Evolutionary conservation across 2,329 filamentous ascomycete genomes (phyloP), one percentile per base, ranked within the genome.

Genomic region (Penicillium sp.): DNA sequence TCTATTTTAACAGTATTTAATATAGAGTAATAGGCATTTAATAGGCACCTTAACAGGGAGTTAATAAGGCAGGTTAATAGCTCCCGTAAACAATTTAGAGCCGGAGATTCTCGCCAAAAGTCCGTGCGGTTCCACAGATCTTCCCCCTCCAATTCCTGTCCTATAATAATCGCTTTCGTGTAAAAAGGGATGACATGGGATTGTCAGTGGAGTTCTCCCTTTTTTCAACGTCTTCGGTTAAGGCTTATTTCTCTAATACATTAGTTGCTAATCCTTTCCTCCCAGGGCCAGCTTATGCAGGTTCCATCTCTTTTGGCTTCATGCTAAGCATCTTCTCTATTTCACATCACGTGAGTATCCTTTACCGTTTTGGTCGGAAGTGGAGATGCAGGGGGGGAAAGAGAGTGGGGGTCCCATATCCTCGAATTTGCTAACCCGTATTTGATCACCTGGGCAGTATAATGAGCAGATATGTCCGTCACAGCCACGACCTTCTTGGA

Each of bases 401-500:
- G n/a, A 10, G 41, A 23, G 45, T 21, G 45, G 45, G 45, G 45
- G 29, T 33, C 15, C 48, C 23, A 31, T 38, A 31, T 31, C 19
- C 29, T 52, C 33, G 12, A 46, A 33, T 40, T 43, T 31, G 25
- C 50, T 54, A 31, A 57, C 21, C 8, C 46, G 8, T 40, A 31
- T 33, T 15, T 50, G 15, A 27, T 25, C 25, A n/a, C n/a, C n/a
- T n/a, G n/a, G n/a, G n/a, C n/a, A 57, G 56, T 57, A 58, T 56
- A 59, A 70, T 69, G 65, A 67, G 49, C 50, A 53, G 40, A 57
- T 29, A 75, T 75, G 72, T 71, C 73, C 38, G 62, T 66, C 49
- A 64, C 68, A 33, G 66, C 68, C 55, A 66, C 69, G 35, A 69
- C 66, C n/a, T 73, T 75, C 62, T 64, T 77, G 60, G 74, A 77